Conservation (phyloP, 495 filamentous ascomycete genomes). For the Neurospora africana region DNA sequence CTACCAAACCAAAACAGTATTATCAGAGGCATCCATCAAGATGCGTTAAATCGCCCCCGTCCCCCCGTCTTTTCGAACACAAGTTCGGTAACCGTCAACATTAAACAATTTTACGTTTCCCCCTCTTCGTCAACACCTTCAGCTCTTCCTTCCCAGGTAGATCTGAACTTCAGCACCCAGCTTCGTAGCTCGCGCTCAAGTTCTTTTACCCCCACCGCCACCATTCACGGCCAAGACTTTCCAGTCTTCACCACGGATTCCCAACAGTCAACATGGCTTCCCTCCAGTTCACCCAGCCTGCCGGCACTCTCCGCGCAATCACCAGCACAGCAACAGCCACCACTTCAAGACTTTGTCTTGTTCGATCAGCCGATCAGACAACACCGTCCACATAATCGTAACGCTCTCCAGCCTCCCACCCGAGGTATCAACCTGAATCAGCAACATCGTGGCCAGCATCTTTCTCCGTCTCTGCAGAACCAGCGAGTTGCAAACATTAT, state of each 20-base stretch:
- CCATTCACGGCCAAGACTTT: slow-evolving; percentile 42
- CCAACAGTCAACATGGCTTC: slow-evolving; percentile 47
- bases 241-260: slow-evolving; percentile 52
- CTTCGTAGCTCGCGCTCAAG: slow-evolving; percentile 36
- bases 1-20: slow-evolving; percentile 3
- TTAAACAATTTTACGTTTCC: slow-evolving; percentile 29
- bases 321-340: slow-evolving; percentile 32
- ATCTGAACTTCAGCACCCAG: slow-evolving; percentile 44
- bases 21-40: slow-evolving; percentile 24
- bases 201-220: slow-evolving; percentile 36
- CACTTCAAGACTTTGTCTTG: slow-evolving; percentile 44
- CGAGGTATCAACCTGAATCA: slow-evolving; percentile 32
- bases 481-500: slow-evolving; percentile 51
- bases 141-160: slow-evolving; percentile 44
- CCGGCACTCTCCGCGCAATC: slow-evolving; percentile 46
- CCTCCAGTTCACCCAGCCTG: slow-evolving; percentile 49
- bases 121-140: slow-evolving; percentile 33
- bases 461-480: slow-evolving; percentile 37
- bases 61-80: slow-evolving; percentile 12
- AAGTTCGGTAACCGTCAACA: slow-evolving; percentile 26
- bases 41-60: slow-evolving; percentile 26
- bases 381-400: slow-evolving; percentile 39
- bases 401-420: slow-evolving; percentile 28
- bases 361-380: slow-evolving; percentile 37
- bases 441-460: slow-evolving; percentile 26